A percentile compares a stretch with the other conserved stretches of the same genome.
Conservation (phyloP, 768 basidiomycete species). For the Sporobolomyces pararoseus region DNA sequence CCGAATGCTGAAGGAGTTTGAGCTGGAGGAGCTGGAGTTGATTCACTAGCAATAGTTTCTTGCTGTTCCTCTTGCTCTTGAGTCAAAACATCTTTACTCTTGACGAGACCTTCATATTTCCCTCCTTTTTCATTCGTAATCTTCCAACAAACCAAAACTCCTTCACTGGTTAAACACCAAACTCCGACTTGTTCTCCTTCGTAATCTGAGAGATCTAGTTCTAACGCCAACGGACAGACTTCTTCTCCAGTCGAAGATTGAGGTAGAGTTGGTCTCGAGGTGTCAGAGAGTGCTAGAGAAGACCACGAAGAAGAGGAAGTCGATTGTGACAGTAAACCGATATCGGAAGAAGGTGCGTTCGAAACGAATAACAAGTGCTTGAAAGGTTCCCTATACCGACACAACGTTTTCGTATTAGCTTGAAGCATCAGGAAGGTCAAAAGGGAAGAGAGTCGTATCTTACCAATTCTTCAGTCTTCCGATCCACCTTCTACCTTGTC, state of each 20-base stretch:
- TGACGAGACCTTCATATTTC: slow-evolving; percentile 47
- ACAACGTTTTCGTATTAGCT: neutral
- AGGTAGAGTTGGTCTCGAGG: slow-evolving; percentile 48
- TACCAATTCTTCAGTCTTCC: slow-evolving; percentile 29
- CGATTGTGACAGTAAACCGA: slow-evolving; percentile 47
- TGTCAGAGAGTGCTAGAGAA: slow-evolving; percentile 49
- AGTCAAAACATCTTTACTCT: slow-evolving; percentile 22
- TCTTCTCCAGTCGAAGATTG: slow-evolving; percentile 47
- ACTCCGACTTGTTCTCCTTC: slow-evolving; percentile 45
- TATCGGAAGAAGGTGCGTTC: slow-evolving; percentile 48
- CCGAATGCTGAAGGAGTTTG: neutral
- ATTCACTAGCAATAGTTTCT: neutral
- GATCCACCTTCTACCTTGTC: slow-evolving; percentile 41
- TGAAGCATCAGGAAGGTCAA: neutral
- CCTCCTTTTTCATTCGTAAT: slow-evolving; percentile 45
- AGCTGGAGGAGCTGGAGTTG: neutral
- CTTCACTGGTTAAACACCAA: slow-evolving; percentile 49
- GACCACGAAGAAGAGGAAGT: slow-evolving; percentile 37
- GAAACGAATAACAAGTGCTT: slow-evolving; percentile 49
- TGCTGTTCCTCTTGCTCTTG: slow-evolving; percentile 8
- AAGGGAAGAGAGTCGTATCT: neutral
- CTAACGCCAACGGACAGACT: slow-evolving; percentile 49
- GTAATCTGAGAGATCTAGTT: slow-evolving; percentile 48
- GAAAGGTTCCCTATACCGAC: slow-evolving; percentile 47
- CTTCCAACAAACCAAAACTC: slow-evolving; percentile 49